These are phyloP conservation scores for Mucor circinelloides DNA, from an alignment of 371 early-diverging fungal species.

Conservation along the genomic window DNA sequence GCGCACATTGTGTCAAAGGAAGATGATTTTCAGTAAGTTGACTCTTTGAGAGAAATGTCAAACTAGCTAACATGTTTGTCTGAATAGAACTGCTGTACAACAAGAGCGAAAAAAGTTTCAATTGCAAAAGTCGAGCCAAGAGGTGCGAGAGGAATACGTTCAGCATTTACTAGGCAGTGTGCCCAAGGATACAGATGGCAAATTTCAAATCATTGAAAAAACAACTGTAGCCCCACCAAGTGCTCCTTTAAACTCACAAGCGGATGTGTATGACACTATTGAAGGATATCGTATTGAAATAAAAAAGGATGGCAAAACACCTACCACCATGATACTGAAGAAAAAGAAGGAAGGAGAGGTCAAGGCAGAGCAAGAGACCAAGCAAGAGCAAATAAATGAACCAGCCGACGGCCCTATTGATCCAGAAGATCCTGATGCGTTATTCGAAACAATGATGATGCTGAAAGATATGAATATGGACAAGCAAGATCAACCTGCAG, in stretches of 20 bases:
- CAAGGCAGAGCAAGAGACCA: background rate
- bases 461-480: constrained; percentile 44
- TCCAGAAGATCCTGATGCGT: constrained; percentile 33
- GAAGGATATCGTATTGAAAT: constrained; percentile 48
- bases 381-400: background rate
- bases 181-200: constrained; percentile 13
- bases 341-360: constrained; percentile 17
- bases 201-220: constrained; percentile 40
- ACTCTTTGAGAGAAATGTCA: background rate
- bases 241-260: background rate
- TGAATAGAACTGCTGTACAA: constrained; percentile 30
- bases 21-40: constrained; percentile 41
- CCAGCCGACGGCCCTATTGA: constrained; percentile 13
- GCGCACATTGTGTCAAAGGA: constrained; percentile 32
- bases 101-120: constrained; percentile 21
- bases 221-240: background rate
- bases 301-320: constrained; percentile 20
- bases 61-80: background rate
- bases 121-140: constrained; percentile 11
- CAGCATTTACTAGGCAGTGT: constrained; percentile 35
- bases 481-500: constrained; percentile 11
- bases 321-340: constrained; percentile 38
- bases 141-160: constrained; percentile 42
- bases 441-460: constrained; percentile 57
- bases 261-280: constrained; percentile 40